These are phyloP conservation scores for Russula brevipes DNA, from an alignment of 768 basidiomycete species.

Conservation along the genomic window DNA sequence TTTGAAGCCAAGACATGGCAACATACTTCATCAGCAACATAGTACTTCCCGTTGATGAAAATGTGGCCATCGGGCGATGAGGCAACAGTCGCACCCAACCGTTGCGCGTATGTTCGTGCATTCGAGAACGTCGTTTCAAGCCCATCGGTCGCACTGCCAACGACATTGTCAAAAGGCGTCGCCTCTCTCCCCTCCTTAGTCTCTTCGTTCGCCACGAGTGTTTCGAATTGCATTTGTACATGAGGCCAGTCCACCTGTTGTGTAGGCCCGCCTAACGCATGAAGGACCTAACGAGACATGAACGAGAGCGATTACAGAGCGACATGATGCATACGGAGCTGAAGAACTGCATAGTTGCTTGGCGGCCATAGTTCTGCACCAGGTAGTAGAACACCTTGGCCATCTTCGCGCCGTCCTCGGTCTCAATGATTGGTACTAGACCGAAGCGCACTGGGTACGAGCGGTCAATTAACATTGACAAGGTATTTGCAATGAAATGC, in stretches of 20 bases:
- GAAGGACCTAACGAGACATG: background rate
- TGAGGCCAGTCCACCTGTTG: conserved; percentile 10
- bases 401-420: conserved; percentile 35
- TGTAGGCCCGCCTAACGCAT: background rate
- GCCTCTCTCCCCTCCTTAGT: background rate
- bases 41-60: conserved; percentile 44
- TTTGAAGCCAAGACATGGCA: background rate
- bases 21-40: conserved; percentile 15
- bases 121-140: conserved; percentile 23
- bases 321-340: background rate
- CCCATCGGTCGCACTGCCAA: conserved; percentile 5
- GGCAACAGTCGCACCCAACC: conserved; percentile 32
- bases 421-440: conserved; percentile 66
- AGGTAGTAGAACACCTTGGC: conserved; percentile 37
- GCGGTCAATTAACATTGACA: conserved; percentile 67
- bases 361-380: conserved; percentile 9
- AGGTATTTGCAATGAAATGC: conserved; percentile 55
- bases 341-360: conserved; percentile 6
- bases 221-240: conserved; percentile 11
- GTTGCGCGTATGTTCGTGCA: conserved; percentile 32
- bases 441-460: conserved; percentile 81
- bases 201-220: background rate
- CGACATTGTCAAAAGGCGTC: conserved; percentile 7
- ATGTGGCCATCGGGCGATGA: conserved; percentile 34
- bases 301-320: background rate